Evolutionary conservation across 306 rosid genomes (phyloP).

Genomic region (Albizia julibrissin): DNA sequence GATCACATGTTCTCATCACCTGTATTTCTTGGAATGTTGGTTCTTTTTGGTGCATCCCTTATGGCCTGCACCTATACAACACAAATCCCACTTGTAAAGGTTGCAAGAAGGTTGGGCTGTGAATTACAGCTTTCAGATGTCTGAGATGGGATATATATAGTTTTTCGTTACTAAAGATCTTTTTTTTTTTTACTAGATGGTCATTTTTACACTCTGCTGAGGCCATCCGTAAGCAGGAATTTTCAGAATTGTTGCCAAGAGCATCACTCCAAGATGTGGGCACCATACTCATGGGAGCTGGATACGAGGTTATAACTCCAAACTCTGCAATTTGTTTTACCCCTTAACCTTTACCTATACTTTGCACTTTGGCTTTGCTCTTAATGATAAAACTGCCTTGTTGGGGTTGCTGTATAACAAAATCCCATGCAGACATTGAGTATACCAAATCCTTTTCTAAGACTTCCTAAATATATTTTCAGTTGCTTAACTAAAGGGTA

Average conservation of each 20-base stretch:
- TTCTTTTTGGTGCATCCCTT: conserved; percentile 81
- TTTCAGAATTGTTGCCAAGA: conserved; percentile 79
- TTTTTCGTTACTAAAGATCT: conserved; percentile 10
- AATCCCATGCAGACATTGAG: neutral
- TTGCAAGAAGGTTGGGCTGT: conserved; percentile 73
- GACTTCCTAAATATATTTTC: neutral
- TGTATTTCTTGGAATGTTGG: conserved; percentile 67
- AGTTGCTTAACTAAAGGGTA: neutral
- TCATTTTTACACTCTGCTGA: conserved; percentile 74
- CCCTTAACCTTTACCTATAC: neutral
- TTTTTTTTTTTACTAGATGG: conserved; percentile 65
- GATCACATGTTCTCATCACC: conserved; percentile 93
- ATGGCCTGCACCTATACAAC: conserved; percentile 98
- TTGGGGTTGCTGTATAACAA: neutral
- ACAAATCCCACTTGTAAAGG: conserved; percentile 89
- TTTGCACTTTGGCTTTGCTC: conserved; percentile 1
- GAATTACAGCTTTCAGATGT: conserved; percentile 11
- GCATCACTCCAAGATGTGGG: conserved; percentile 87
- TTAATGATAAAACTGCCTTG: neutral
- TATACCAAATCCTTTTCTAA: neutral
- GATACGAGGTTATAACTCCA: conserved; percentile 75
- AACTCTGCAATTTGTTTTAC: conserved; percentile 18
- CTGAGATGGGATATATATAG: conserved; percentile 11
- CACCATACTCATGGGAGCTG: conserved; percentile 85
- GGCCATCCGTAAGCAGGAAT: conserved; percentile 77